Conservation (phyloP, 2,329 filamentous ascomycete species). For the Dothideomycetidae sp. region DNA sequence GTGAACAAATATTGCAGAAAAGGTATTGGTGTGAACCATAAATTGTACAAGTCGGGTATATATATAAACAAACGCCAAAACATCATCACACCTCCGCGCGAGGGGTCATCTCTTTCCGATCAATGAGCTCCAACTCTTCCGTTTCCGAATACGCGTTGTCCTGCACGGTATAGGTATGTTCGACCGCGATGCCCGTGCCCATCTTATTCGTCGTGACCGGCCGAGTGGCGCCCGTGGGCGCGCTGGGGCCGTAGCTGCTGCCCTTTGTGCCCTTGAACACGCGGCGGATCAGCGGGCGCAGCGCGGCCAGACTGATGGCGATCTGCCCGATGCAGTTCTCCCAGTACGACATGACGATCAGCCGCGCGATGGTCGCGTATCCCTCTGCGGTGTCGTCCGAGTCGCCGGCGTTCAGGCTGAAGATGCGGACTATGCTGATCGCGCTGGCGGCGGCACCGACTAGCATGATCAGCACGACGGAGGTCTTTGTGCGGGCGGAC, state of each 20-base stretch:
- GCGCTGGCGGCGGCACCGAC: conserved; percentile 2
- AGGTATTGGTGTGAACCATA: too few species aligned
- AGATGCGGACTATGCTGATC: conserved; percentile 3
- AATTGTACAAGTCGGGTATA: too few species aligned
- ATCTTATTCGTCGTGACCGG: not conserved
- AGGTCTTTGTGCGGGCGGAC: conserved; percentile 4
- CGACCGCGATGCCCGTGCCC: conserved; percentile 3
- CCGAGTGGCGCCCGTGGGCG: not conserved
- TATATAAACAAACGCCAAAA: too few species aligned
- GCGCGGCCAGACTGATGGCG: conserved; percentile 2
- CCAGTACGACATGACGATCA: conserved; percentile 5
- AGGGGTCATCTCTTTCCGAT: too few species aligned
- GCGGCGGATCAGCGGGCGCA: not conserved
- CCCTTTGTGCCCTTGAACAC: not conserved
- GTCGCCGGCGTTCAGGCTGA: not conserved
- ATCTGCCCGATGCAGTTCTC: conserved; percentile 7
- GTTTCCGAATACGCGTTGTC: not conserved
- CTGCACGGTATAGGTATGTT: conserved; percentile 3
- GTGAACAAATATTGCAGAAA: too few species aligned
- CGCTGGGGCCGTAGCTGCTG: not conserved
- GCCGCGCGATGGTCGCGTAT: not conserved
- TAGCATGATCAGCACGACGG: conserved; percentile 2
- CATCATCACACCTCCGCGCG: too few species aligned
- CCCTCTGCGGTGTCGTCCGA: not conserved
- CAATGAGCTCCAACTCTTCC: conserved; percentile 6